Evolutionary conservation across 345 rosid genomes (phyloP).

Genomic region (Aethionema arabicum): DNA sequence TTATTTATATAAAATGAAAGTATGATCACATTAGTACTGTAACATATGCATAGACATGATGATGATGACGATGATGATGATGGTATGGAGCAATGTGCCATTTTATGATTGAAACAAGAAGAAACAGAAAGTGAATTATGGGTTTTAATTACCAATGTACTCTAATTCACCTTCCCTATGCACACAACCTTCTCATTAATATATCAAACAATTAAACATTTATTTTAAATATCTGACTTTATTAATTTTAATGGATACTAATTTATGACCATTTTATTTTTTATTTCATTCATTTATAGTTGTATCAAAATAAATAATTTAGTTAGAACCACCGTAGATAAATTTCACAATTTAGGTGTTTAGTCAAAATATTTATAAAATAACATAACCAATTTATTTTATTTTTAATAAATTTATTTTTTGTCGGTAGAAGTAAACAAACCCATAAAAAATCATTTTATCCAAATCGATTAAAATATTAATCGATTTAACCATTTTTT

Average conservation of each 20-base stretch:
- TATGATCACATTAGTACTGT: conserved; percentile 18
- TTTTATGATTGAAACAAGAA: conserved; percentile 47
- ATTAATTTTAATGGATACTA: not conserved
- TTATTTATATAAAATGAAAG: conserved; percentile 16
- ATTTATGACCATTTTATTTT: too few relatives aligned
- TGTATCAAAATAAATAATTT: too few relatives aligned
- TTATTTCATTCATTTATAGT: too few relatives aligned
- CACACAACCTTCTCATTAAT: conserved; percentile 35
- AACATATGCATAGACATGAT: not conserved
- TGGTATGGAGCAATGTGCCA: conserved; percentile 39
- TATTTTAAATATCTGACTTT: conserved; percentile 5
- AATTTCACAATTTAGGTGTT: too few relatives aligned
- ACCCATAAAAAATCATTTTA: too few relatives aligned
- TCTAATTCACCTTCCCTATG: conserved; percentile 41
- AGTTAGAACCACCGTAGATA: too few relatives aligned
- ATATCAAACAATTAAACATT: conserved; percentile 44
- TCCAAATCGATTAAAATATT: too few relatives aligned
- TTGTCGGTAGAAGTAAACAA: too few relatives aligned
- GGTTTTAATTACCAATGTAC: conserved; percentile 38
- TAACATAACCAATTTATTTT: too few relatives aligned
- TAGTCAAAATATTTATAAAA: too few relatives aligned
- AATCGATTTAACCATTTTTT: too few relatives aligned
- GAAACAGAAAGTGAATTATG: conserved; percentile 46
- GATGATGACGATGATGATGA: conserved; percentile 29
- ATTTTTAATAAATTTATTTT: too few relatives aligned